phyloP scores from a whole-genome alignment of 129 eudicot genomes.

The Chrysanthemum makinoi region DNA sequence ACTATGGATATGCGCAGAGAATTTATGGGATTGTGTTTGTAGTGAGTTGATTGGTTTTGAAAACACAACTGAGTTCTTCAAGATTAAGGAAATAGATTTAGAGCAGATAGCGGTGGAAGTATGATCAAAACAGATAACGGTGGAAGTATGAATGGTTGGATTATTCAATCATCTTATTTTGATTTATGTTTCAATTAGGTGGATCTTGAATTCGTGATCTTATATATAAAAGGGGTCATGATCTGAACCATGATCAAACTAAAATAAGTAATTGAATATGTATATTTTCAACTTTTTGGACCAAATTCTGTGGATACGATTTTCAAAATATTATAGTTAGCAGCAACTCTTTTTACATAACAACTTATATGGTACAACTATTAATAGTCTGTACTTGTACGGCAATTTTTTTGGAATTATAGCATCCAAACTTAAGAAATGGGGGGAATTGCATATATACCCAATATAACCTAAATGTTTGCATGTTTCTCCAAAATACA shows the following conservation, averaged over 20 bases:
- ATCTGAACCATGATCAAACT: conserved; percentile 8
- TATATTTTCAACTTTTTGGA: not conserved
- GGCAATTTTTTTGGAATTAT: not conserved
- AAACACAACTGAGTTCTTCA: conserved; percentile 7
- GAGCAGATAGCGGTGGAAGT: conserved; percentile 10
- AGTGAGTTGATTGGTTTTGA: conserved; percentile 12
- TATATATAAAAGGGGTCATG: not conserved
- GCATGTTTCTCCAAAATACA: too few relatives aligned
- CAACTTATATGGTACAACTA: not conserved
- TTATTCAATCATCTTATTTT: conserved; percentile 11
- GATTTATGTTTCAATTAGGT: not conserved
- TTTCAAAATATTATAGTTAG: not conserved
- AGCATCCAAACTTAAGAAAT: not conserved
- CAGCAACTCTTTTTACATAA: not conserved
- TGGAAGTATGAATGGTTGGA: not conserved
- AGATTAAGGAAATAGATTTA: not conserved
- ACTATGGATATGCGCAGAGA: conserved; percentile 1
- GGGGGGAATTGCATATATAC: too few relatives aligned
- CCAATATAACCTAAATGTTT: too few relatives aligned
- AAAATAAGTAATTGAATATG: not conserved
- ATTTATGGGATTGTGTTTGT: conserved; percentile 7
- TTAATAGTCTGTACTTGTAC: conserved; percentile 10
- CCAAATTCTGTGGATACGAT: not conserved
- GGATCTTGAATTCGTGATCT: not conserved
- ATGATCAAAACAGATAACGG: not conserved